Conservation (phyloP, 2,329 filamentous ascomycete species). For the Ustilaginoidea virens region DNA sequence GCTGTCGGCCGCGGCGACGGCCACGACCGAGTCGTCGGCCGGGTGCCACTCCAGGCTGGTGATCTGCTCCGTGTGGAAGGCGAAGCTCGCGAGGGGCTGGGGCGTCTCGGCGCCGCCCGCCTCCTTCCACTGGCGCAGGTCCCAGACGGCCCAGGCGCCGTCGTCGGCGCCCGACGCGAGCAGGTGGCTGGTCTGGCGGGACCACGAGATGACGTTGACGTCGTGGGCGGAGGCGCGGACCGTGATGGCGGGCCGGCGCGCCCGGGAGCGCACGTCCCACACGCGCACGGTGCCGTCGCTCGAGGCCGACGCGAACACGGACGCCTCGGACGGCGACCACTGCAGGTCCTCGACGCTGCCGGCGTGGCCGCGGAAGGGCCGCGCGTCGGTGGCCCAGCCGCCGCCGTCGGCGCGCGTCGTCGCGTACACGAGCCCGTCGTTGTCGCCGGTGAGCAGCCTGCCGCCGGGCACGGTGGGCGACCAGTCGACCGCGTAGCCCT, state of each 20-base stretch:
- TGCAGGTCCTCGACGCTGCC: constrained; percentile 87
- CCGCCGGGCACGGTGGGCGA: constrained; percentile 62
- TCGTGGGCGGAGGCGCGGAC: constrained; percentile 73
- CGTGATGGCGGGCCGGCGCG: constrained; percentile 70
- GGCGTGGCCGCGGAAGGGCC: constrained; percentile 70
- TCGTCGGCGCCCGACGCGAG: constrained; percentile 88
- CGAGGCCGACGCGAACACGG: constrained; percentile 87
- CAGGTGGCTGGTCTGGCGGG: constrained; percentile 70
- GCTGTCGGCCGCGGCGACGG: constrained; percentile 82
- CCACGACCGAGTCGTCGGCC: constrained; percentile 88
- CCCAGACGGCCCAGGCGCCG: constrained; percentile 91
- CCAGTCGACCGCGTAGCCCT: constrained; percentile 98
- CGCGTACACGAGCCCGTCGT: constrained; percentile 74
- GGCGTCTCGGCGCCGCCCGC: constrained; percentile 38
- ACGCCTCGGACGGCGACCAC: constrained; percentile 87
- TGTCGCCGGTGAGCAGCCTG: constrained; percentile 84
- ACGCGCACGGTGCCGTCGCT: constrained; percentile 90
- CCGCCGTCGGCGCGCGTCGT: constrained; percentile 79
- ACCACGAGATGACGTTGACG: constrained; percentile 97
- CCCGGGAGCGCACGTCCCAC: constrained; percentile 90
- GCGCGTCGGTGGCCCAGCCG: constrained; percentile 74
- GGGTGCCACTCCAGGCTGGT: constrained; percentile 96
- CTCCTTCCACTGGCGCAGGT: constrained; percentile 82
- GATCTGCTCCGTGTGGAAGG: constrained; percentile 92
- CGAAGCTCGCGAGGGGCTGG: constrained; percentile 79